Evolutionary conservation across 352 stramenopile genomes (phyloP), one percentile per base, ranked within the genome.

Genomic region (Phytophthora tubulina): DNA sequence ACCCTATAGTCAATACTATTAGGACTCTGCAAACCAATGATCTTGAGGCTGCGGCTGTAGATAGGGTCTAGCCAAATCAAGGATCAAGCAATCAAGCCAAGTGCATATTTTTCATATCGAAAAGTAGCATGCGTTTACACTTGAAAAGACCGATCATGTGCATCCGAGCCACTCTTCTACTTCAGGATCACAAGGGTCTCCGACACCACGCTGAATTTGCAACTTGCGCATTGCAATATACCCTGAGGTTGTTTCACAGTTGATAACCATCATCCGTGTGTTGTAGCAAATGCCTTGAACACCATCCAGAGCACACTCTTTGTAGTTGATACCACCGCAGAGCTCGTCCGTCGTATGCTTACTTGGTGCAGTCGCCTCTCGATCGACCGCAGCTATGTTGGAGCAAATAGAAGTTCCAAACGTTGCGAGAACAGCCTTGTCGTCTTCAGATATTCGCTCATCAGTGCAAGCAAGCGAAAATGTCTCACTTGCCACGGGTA

Each of bases 161-260:
- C 70, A 85, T 2, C 78, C 73, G 4, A 85, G 75, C 78, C 75
- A 88, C 1, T 52, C 55, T 21, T 87, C 80, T 7, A 82, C 51
- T 1, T 42, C 42, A 2, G 75, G 72, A 10, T 85, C 42, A 35
- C 80, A 84, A 3, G 53, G 10, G 6, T 49, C 41, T 0, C 77
- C 77, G 4, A 81, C 70, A 8, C 62, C 56, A 14, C 56, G 69
- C 17, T 65, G 35, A 46, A 83, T 81, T 39, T 83, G 78, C n/a
- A 81, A 48, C 6, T 72, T 56, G 2, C 72, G 61, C 75, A 81
- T 80, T 2, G 30, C 14, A n/a, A 78, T 63, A 30, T 71, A 80
- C 13, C 36, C 32, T 1, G 67, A 7, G 0, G 65, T 55, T 0
- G 42, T 70, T 4, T 75, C 70, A 33, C 75, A 85, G 14, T 66